Evolutionary conservation across 768 basidiomycete genomes (phyloP), one percentile per base, ranked within the genome.

Genomic region (Tricholoma sp.): DNA sequence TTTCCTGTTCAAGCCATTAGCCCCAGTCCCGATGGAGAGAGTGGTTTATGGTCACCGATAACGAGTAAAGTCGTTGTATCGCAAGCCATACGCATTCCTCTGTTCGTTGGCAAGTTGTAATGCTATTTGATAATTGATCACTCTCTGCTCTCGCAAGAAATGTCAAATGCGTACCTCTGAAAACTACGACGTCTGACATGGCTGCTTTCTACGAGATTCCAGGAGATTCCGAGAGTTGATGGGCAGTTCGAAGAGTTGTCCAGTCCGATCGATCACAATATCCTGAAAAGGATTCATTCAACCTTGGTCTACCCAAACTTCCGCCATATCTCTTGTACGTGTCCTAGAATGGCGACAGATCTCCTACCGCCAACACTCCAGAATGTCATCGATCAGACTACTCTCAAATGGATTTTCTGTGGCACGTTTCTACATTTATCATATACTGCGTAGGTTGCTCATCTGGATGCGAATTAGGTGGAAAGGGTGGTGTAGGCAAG

Each of bases 361-460:
- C 76, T 80, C 1, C 81, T 96, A 41, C 80, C 83, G 13, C 85
- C 96, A 17, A 94, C 93, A 15, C 84, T 99, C 7, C 93, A 97
- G 77, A 98, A 97, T 68, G 77, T 99, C 50, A 75, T 99, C 31
- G 95, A 98, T 71, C 96, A 99, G 74, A 86, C 82, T 62, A 85
- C 86, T 20, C 74, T 98, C 58, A 97, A 98, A 70, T 99, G 96
- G 96, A 98, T 99, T 68, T 99, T 99, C 69, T 98, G 97, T 68
- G 96, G 96, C 84, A 72, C 57, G 89, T 82, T 31, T 57, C 54
- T 34, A 32, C 50, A 29, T 33, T 29, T 24, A 53, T 52, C 39
- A 53, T 47, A 24, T 48, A 24, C 54, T 60, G 50, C 59, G 54
- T 39, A 60, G 47, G 52, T 41, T 55, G 52, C 57, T 62, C 56